Evolutionary conservation across 495 filamentous ascomycete species (phyloP).

Genomic region (Terfezia boudieri): DNA sequence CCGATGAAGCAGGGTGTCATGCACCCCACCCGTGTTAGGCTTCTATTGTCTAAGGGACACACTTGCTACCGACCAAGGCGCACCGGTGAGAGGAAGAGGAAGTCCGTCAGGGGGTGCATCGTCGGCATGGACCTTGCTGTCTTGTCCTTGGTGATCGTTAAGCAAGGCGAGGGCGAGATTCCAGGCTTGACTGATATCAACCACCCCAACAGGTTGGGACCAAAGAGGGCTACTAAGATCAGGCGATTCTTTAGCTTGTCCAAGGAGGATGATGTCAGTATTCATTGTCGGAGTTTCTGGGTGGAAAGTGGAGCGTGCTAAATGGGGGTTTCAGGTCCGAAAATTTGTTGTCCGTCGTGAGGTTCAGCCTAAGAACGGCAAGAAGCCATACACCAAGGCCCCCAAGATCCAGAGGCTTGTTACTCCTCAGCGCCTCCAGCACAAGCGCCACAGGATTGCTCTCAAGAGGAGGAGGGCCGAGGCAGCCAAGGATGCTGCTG

Average conservation of each 20-base stretch:
- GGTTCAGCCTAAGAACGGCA: slow-evolving; percentile 78
- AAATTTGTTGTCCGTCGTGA: slow-evolving; percentile 99
- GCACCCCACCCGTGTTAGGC: slow-evolving; percentile 91
- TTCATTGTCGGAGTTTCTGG: slow-evolving; percentile 23
- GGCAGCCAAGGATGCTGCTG: slow-evolving; percentile 90
- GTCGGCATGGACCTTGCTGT: slow-evolving; percentile 86
- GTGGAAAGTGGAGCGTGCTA: background rate
- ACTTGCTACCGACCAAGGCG: slow-evolving; percentile 96
- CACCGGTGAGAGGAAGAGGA: slow-evolving; percentile 95
- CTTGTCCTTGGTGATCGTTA: slow-evolving; percentile 78
- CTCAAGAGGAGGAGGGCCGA: slow-evolving; percentile 93
- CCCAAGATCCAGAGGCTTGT: slow-evolving; percentile 97
- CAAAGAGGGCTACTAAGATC: slow-evolving; percentile 99
- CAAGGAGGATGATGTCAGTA: slow-evolving; percentile 99
- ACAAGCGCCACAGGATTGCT: slow-evolving; percentile 91
- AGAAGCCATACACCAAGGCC: slow-evolving; percentile 96
- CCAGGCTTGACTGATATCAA: slow-evolving; percentile 91
- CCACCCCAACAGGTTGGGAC: slow-evolving; percentile 92
- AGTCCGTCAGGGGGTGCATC: slow-evolving; percentile 94
- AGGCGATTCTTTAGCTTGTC: slow-evolving; percentile 91
- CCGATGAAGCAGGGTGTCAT: slow-evolving; percentile 99
- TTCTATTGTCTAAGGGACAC: slow-evolving; percentile 79
- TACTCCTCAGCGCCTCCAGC: slow-evolving; percentile 97
- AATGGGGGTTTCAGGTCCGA: slow-evolving; percentile 40
- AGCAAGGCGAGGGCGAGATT: slow-evolving; percentile 85